Evolutionary conservation across 345 rosid genomes (phyloP), one percentile per base, ranked within the genome.

Genomic region (Acer negundo): DNA sequence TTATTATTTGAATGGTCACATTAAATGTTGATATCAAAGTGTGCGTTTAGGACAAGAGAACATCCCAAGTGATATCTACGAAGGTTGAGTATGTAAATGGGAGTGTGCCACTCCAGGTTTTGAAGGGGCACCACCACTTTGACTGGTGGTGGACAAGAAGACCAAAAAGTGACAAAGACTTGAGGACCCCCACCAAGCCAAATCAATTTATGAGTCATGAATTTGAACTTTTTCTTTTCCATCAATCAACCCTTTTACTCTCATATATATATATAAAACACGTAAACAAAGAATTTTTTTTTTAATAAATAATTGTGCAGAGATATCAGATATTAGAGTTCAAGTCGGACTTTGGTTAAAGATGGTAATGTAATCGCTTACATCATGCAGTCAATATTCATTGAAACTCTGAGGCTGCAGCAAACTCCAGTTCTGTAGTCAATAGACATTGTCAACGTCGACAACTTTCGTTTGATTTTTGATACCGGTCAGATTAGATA

Each of bases 401-500:
- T 69, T 69, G 73, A 46, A 22, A 28, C 11, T 35, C 38, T 6
- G 0, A 35, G 38, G 38, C 38, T 35, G 38, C 38, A 28, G 31
- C 31, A 28, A 3, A 28, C 31, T 28, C 31, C 31, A 28, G 31
- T n/a, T n/a, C 28, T 26, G 28, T 26, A 26, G 58, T 24, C 56
- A 56, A 28, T 65, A 78, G 78, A 75, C 75, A 79, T 69, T 49
- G 66, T 56, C 7, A 17, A 35, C 78, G 78, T 75, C 78, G 61
- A 42, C 35, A 0, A 10, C 4, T 11, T 31, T 31, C 38, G 4
- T 31, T 31, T 31, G 38, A 0, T 31, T 31, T 31, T 31, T 31
- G 38, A 31, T 4, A 31, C 35, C 35, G 35, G 35, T 2, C 4
- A 31, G 4, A 2, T 31, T 0, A 31, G 35, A 31, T 31, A 31